Evolutionary conservation across 805 yeast genomes (phyloP).

Genomic region (Jamesozyma piceae): DNA sequence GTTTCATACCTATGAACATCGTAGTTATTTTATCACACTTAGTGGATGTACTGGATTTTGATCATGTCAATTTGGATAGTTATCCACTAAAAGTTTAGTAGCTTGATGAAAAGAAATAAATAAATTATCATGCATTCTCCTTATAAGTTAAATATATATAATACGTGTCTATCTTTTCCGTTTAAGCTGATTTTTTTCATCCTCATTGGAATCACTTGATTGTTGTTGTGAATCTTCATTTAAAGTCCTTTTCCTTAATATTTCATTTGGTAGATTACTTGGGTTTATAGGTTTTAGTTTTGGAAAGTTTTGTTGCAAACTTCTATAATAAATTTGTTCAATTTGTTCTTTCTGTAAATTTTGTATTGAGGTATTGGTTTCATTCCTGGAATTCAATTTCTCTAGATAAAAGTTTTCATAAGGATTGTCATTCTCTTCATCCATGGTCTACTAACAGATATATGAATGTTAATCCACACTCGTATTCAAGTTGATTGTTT

Average conservation of each 20-base stretch:
- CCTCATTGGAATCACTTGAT: neutral
- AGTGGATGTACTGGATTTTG: slow-evolving; percentile 28
- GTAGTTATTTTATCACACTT: slow-evolving; percentile 31
- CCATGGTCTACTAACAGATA: neutral
- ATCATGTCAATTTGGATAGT: neutral
- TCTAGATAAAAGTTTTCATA: slow-evolving; percentile 9
- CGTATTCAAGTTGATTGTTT: too few species aligned
- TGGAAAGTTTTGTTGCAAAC: slow-evolving; percentile 8
- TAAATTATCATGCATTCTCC: neutral
- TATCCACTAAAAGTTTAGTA: neutral
- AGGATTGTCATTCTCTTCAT: slow-evolving; percentile 5
- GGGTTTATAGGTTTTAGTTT: slow-evolving; percentile 6
- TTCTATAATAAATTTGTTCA: slow-evolving; percentile 9
- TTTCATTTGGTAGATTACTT: neutral
- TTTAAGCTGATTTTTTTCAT: neutral
- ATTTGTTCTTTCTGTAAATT: slow-evolving; percentile 1
- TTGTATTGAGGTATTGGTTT: neutral
- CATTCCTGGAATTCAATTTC: neutral
- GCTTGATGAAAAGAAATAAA: neutral
- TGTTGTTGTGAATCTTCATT: neutral
- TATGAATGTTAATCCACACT: too few species aligned
- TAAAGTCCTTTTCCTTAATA: slow-evolving; percentile 3
- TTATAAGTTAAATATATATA: neutral
- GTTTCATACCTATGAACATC: slow-evolving; percentile 32
- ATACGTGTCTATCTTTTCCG: neutral